phyloP scores from a whole-genome alignment of 345 rosid genomes.

The Populus simonii region DNA sequence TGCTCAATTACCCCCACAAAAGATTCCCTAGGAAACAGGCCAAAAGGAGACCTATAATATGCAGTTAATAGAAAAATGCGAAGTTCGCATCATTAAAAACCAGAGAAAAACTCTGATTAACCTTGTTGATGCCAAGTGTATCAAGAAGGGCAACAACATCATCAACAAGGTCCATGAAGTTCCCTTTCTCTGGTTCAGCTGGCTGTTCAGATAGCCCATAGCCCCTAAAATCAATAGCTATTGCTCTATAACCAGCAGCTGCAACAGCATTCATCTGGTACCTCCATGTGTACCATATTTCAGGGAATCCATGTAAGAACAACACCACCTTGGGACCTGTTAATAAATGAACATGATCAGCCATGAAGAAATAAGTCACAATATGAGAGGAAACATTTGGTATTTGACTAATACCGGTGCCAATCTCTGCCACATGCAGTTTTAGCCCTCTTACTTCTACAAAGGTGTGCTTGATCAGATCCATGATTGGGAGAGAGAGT shows the following conservation, averaged over 20 bases:
- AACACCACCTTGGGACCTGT: slow-evolving; percentile 26
- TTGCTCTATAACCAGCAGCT: slow-evolving; percentile 32
- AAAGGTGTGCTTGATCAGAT: slow-evolving; percentile 40
- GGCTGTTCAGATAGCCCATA: slow-evolving; percentile 44
- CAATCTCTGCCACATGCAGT: slow-evolving; percentile 49
- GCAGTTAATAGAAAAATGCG: no score
- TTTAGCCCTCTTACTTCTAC: slow-evolving; percentile 39
- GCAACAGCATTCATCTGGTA: slow-evolving; percentile 42
- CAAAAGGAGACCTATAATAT: no score
- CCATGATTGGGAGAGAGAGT: slow-evolving; percentile 26
- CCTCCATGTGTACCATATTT: slow-evolving; percentile 48
- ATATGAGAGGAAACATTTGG: no score
- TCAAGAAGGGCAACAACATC: slow-evolving; percentile 38
- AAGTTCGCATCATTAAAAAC: no score
- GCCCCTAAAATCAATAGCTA: slow-evolving; percentile 42
- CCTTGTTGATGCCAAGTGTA: slow-evolving; percentile 28
- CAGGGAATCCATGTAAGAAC: slow-evolving; percentile 45
- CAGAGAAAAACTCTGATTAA: not conserved
- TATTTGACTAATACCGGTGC: slow-evolving; percentile 27
- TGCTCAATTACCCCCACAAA: no score
- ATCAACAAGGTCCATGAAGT: slow-evolving; percentile 30
- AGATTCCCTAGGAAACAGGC: no score
- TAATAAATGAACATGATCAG: not conserved
- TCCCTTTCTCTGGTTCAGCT: slow-evolving; percentile 38
- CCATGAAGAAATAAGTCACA: no score